phyloP scores from a whole-genome alignment of 371 early-diverging fungal genomes.

The Mortierella sp. region DNA sequence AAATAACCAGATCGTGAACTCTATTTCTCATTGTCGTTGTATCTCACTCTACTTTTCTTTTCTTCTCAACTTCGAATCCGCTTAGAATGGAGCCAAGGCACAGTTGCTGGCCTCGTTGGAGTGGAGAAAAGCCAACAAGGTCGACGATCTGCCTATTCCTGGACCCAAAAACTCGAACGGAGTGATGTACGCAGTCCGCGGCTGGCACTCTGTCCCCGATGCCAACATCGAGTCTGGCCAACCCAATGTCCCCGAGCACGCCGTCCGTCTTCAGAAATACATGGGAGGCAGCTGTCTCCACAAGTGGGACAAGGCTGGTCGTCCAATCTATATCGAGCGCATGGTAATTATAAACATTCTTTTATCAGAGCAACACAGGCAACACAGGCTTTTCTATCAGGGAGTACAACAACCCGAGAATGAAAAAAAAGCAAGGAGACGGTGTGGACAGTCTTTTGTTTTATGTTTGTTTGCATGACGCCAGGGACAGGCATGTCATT shows the following conservation, averaged over 20 bases:
- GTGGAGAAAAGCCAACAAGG: slow-evolving; percentile 79
- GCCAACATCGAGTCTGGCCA: slow-evolving; percentile 71
- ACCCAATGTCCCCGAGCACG: slow-evolving; percentile 77
- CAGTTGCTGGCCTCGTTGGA: slow-evolving; percentile 74
- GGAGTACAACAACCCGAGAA: not conserved
- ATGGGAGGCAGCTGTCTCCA: slow-evolving; percentile 89
- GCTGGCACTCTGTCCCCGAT: slow-evolving; percentile 75
- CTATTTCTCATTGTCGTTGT: not conserved
- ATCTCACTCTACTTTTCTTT: not conserved
- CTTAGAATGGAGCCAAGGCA: slow-evolving; percentile 73
- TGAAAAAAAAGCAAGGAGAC: not conserved
- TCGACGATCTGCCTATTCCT: slow-evolving; percentile 79
- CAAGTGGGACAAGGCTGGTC: slow-evolving; percentile 85
- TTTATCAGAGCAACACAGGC: not conserved
- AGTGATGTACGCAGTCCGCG: slow-evolving; percentile 81
- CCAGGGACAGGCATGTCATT: not conserved
- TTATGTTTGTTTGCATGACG: slow-evolving; percentile 1
- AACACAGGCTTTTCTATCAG: not conserved
- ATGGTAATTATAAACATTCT: slow-evolving; percentile 62
- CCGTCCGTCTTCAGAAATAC: slow-evolving; percentile 73
- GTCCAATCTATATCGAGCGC: slow-evolving; percentile 87
- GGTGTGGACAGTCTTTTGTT: not conserved
- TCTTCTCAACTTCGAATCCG: not conserved
- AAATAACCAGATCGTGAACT: slow-evolving; percentile 2
- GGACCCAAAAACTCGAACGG: slow-evolving; percentile 73